These are phyloP conservation scores for Leccinum subtestaceum DNA, from an alignment of 768 basidiomycete species.

Conservation along the genomic window DNA sequence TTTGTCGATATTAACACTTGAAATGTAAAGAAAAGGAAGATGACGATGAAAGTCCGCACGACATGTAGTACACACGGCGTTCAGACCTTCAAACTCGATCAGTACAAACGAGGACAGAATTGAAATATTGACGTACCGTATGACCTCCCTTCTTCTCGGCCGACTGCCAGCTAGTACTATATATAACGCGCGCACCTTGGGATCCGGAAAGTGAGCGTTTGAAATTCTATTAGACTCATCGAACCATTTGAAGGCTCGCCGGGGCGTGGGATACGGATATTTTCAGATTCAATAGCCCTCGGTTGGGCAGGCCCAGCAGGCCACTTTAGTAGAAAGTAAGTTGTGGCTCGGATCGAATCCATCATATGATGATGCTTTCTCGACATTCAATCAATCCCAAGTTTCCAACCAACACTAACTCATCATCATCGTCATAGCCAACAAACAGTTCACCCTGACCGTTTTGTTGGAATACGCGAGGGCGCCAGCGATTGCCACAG, in stretches of 20 bases:
- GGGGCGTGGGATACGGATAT: not conserved
- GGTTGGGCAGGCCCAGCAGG: not conserved
- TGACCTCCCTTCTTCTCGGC: too few relatives aligned
- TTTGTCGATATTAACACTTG: slow-evolving; percentile 7
- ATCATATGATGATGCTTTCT: not conserved
- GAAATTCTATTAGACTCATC: not conserved
- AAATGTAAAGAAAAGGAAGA: not conserved
- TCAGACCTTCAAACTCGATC: not conserved
- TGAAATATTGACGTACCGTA: too few relatives aligned
- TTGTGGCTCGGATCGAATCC: not conserved
- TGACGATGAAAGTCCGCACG: not conserved
- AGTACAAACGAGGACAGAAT: not conserved
- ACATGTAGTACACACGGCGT: too few relatives aligned
- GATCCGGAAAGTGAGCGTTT: not conserved
- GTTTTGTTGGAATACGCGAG: not conserved
- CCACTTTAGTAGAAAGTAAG: not conserved
- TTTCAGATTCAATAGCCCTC: not conserved
- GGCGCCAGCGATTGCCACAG: not conserved
- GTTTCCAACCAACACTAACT: not conserved
- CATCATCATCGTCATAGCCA: not conserved
- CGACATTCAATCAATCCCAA: not conserved
- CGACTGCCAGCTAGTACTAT: not conserved
- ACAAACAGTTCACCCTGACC: not conserved
- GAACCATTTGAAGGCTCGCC: not conserved
- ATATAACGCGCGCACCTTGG: not conserved